Evolutionary conservation across 2,329 filamentous ascomycete species (phyloP).

Genomic region (Trichocomaceae sp.): DNA sequence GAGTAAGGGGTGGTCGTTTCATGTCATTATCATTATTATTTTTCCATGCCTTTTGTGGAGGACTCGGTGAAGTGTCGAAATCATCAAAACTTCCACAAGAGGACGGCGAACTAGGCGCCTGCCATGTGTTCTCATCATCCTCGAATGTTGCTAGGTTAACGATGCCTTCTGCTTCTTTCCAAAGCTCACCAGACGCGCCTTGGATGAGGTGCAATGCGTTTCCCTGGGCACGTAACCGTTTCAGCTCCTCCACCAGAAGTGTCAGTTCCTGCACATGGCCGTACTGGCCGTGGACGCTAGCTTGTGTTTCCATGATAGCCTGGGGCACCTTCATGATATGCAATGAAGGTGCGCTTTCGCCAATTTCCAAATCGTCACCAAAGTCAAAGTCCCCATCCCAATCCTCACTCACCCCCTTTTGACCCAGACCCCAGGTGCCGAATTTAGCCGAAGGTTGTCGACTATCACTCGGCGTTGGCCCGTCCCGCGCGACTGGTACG

Average conservation of each 20-base stretch:
- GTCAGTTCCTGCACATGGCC: conserved; percentile 59
- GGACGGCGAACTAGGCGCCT: conserved; percentile 47
- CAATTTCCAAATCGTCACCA: conserved; percentile 29
- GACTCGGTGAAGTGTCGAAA: conserved; percentile 48
- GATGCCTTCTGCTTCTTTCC: conserved; percentile 61
- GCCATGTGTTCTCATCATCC: conserved; percentile 49
- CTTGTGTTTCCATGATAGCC: conserved; percentile 58
- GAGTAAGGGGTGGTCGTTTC: conserved; percentile 24
- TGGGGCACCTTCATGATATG: conserved; percentile 48
- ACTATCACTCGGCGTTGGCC: conserved; percentile 43
- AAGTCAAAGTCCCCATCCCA: conserved; percentile 66
- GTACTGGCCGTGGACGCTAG: conserved; percentile 59
- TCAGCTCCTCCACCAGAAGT: conserved; percentile 58
- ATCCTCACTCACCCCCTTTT: conserved; percentile 60
- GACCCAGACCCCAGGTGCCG: conserved; percentile 60
- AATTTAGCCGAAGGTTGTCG: conserved; percentile 52
- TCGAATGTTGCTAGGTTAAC: conserved; percentile 61
- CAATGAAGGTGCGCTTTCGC: conserved; percentile 15
- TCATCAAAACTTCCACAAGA: conserved; percentile 54
- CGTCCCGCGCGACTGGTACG: conserved; percentile 52
- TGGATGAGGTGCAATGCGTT: conserved; percentile 48
- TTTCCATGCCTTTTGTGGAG: conserved; percentile 25
- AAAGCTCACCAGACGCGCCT: conserved; percentile 49
- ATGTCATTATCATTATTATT: conserved; percentile 26
- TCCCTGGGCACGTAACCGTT: conserved; percentile 53